These are phyloP conservation scores for Colletotrichum liriopes DNA, from an alignment of 2,329 filamentous ascomycete genomes.

Conservation along the genomic window DNA sequence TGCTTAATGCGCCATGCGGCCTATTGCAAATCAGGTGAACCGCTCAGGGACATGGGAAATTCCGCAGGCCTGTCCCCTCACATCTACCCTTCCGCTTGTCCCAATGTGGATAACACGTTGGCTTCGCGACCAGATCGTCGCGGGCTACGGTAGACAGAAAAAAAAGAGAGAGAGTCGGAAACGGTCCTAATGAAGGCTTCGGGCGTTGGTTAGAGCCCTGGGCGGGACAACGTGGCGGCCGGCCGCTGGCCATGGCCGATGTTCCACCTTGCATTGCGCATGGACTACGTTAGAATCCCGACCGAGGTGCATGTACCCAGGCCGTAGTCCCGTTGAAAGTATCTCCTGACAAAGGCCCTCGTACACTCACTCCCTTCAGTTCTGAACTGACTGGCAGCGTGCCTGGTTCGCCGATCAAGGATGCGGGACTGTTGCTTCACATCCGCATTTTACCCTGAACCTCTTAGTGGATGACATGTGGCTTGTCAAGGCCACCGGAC, in stretches of 20 bases:
- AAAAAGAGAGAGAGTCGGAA: constrained; percentile 16
- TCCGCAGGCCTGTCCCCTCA: constrained; percentile 46
- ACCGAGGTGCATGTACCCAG: constrained; percentile 17
- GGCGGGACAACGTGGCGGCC: constrained; percentile 44
- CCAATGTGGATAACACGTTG: constrained; percentile 10
- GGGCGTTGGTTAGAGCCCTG: constrained; percentile 32
- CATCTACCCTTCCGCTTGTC: constrained; percentile 41
- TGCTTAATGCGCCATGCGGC: constrained; percentile 8
- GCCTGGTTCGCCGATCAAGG: constrained; percentile 23
- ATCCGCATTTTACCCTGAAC: constrained; percentile 14
- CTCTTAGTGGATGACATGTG: constrained; percentile 20
- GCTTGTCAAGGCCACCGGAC: constrained; percentile 24
- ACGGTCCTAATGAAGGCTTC: constrained; percentile 17
- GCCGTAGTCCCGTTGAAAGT: constrained; percentile 2
- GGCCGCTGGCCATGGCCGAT: constrained; percentile 42
- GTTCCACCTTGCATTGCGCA: constrained; percentile 43
- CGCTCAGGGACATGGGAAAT: constrained; percentile 36
- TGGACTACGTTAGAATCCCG: constrained; percentile 25
- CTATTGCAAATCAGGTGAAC: constrained; percentile 15
- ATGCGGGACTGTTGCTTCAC: constrained; percentile 18
- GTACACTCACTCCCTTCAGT: constrained; percentile 25
- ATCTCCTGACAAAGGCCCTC: constrained; percentile 4
- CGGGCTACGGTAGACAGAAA: constrained; percentile 21
- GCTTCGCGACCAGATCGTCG: constrained; percentile 17
- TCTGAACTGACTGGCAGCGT: background rate